Percentiles rank a stretch among this genome's conserved stretches.
phyloP scores from a whole-genome alignment of 768 basidiomycete genomes.

The Hygrocybe coccinea region DNA sequence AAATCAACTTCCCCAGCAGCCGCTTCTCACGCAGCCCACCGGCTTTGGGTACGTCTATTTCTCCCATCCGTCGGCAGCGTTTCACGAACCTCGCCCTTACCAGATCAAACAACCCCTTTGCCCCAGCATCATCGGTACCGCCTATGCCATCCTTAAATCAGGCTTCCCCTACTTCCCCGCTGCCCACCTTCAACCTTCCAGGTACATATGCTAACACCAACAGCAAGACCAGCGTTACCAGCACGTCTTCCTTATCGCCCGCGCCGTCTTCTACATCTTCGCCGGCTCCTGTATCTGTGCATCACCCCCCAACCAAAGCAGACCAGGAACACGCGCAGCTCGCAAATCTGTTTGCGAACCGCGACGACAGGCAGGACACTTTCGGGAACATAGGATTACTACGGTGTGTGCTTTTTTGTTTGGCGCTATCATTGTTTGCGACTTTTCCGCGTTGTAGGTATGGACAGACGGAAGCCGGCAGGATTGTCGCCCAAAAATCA shows the following conservation, averaged over 20 bases:
- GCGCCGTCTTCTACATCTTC: slow-evolving; percentile 10
- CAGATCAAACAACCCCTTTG: slow-evolving; percentile 96
- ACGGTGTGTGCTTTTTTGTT: slow-evolving; percentile 40
- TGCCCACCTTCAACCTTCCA: slow-evolving; percentile 60
- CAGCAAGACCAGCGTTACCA: slow-evolving; percentile 35
- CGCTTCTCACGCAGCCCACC: slow-evolving; percentile 56
- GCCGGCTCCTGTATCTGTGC: slow-evolving; percentile 8
- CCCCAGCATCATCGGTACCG: slow-evolving; percentile 40
- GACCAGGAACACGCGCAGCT: slow-evolving; percentile 72
- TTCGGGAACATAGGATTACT: slow-evolving; percentile 86
- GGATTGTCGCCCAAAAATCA: slow-evolving; percentile 42
- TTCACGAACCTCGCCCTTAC: slow-evolving; percentile 14
- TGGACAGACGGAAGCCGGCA: slow-evolving; percentile 54
- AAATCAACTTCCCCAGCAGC: slow-evolving; percentile 41
- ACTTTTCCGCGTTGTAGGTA: slow-evolving; percentile 37
- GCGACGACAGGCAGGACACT: slow-evolving; percentile 91
- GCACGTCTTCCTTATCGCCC: slow-evolving; percentile 9
- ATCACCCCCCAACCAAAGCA: slow-evolving; percentile 20
- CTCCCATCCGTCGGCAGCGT: neutral
- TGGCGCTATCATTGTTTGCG: neutral
- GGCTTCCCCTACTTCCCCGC: slow-evolving; percentile 19
- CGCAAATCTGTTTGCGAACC: slow-evolving; percentile 77
- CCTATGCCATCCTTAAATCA: slow-evolving; percentile 23
- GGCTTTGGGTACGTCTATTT: slow-evolving; percentile 59
- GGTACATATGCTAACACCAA: slow-evolving; percentile 62